Base-by-base conservation (phyloP, 169 alveolate species). In the Plasmodium chabaudi region DNA sequence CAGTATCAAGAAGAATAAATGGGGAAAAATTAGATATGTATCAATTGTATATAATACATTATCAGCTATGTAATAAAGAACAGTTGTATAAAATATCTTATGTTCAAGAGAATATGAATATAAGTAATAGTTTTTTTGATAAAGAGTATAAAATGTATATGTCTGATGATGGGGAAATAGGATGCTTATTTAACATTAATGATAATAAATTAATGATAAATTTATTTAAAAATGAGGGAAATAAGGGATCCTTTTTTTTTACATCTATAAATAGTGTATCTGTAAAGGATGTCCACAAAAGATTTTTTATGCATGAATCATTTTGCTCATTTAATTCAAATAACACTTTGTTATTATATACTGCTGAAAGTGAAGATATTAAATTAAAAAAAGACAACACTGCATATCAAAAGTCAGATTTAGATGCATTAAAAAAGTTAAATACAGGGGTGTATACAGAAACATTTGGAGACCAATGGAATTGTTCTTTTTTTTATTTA, bases 381-480 rank as follows among this genome's bases (percentile, higher is more conserved):
- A 46, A 51, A 13, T 25, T 44, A 13, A 68, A 68, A 60, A 86
- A 70, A 55, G 91, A 86, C 34, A 67, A 46, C n/a, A 65, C 25
- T 17, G 17, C 5, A 4, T 17, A 42, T 1, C 75, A 12, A 39
- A 27, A 56, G 46, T 69, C 47, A 70, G 91, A 86, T 0, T 1
- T 70, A 1, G 87, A 86, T n/a, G 19, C 39, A 4, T 86, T 69
- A 49, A 69, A 86, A 21, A 86, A 60, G 60, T 10, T 86, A n/a
- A 86, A 86, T 25, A 71, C 69, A 49, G 75, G 84, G 6, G 46
- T 86, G 13, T 86, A 64, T 49, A 47, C 79, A 6, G 91, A 86
- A 42, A 69, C 87, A 19, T 86, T 86, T 86, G 91, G 91, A 25
- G 91, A 86, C 21, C 65, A 86, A n/a, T 71, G 5, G 44, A 72